Percentiles rank a stretch among this genome's conserved stretches.
These are phyloP conservation scores for Parasarocladium wereldwijsianum DNA, from an alignment of 2,329 filamentous ascomycete species.

Conservation along the genomic window DNA sequence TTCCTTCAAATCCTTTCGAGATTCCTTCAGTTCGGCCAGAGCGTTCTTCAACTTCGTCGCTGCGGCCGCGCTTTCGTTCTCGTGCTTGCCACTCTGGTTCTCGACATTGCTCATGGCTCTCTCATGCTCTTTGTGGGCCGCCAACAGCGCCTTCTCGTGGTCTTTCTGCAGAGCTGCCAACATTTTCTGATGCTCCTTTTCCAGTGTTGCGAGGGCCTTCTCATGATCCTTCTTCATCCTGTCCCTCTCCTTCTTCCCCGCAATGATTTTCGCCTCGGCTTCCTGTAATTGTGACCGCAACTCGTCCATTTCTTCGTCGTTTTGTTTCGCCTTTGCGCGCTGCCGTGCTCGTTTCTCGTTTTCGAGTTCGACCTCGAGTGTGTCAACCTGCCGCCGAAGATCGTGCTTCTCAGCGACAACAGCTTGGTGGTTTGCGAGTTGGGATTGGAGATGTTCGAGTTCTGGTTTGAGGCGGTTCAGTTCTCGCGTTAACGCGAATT, in stretches of 20 bases:
- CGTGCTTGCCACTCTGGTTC: conserved; percentile 48
- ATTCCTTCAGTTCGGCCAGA: conserved; percentile 59
- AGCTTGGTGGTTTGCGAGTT: conserved; percentile 46
- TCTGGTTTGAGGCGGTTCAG: conserved; percentile 38
- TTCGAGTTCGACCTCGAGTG: conserved; percentile 67
- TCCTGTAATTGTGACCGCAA: conserved; percentile 20
- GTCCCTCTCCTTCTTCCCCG: conserved; percentile 30
- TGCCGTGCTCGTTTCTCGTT: conserved; percentile 44
- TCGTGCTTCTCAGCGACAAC: conserved; percentile 66
- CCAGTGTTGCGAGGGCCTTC: conserved; percentile 37
- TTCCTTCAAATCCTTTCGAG: conserved; percentile 23
- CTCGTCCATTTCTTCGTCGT: conserved; percentile 27
- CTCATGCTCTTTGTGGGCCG: too few relatives aligned
- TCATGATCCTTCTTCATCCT: conserved; percentile 30
- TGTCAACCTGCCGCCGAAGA: conserved; percentile 62
- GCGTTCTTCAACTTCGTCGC: conserved; percentile 53
- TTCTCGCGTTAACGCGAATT: conserved; percentile 36
- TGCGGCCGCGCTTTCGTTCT: conserved; percentile 56
- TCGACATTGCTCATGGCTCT: too few relatives aligned
- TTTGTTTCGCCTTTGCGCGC: conserved; percentile 14
- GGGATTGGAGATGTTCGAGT: conserved; percentile 38
- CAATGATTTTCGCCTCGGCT: conserved; percentile 19
- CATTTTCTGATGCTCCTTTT: conserved; percentile 39
- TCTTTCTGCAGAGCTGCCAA: too few relatives aligned
- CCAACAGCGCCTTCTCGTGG: too few relatives aligned